Percentiles rank a stretch among this genome's conserved stretches.
These are phyloP conservation scores for Metarhizium anisopliae DNA, from an alignment of 2,329 filamentous ascomycete genomes.

Conservation along the genomic window DNA sequence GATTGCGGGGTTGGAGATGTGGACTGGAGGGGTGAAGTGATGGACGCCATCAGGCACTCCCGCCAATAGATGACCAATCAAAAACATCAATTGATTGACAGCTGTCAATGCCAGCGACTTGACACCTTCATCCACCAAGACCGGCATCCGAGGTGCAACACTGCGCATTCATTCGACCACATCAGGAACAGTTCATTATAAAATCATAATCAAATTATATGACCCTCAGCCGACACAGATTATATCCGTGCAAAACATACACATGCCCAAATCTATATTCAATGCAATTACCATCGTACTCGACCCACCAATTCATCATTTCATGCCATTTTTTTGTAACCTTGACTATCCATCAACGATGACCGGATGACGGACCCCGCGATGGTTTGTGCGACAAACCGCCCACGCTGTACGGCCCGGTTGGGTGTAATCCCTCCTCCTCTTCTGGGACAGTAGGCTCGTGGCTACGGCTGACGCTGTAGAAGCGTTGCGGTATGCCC, in stretches of 20 bases:
- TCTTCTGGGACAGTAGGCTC: constrained; percentile 7
- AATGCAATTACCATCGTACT: not conserved
- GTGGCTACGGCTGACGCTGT: constrained; percentile 18
- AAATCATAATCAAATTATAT: too few relatives aligned
- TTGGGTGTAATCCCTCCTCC: constrained; percentile 9
- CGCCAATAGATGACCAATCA: too few relatives aligned
- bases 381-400: constrained; percentile 1
- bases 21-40: too few relatives aligned
- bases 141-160: too few relatives aligned
- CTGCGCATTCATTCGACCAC: too few relatives aligned
- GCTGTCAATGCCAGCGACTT: too few relatives aligned
- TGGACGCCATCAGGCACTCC: too few relatives aligned
- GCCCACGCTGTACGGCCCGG: constrained; percentile 6
- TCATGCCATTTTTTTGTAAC: constrained; percentile 6
- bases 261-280: not conserved
- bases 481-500: constrained; percentile 21
- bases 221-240: too few relatives aligned
- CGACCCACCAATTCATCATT: not conserved
- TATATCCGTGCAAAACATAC: not conserved
- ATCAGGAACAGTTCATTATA: too few relatives aligned
- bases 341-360: constrained; percentile 5
- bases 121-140: too few relatives aligned
- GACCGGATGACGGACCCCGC: constrained; percentile 13
- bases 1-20: too few relatives aligned
- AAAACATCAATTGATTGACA: too few relatives aligned